These are phyloP conservation scores for Penicillium flavigenum DNA, from an alignment of 495 filamentous ascomycete genomes.

Conservation along the genomic window DNA sequence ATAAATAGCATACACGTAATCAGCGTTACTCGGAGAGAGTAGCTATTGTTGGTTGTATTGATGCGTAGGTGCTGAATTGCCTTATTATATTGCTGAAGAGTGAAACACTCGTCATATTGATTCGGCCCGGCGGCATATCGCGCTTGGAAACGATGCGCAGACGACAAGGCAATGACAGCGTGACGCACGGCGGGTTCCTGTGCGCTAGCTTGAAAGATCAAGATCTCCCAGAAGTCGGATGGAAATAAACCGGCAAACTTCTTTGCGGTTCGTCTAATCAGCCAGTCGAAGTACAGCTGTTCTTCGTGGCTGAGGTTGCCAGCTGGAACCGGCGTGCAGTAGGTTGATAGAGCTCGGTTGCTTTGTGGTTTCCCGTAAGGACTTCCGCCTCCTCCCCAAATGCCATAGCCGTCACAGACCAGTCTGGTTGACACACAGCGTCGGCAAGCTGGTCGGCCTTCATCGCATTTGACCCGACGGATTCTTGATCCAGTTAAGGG, in stretches of 20 bases:
- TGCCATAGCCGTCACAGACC: slow-evolving; percentile 57
- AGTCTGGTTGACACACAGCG: slow-evolving; percentile 56
- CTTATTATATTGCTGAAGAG: slow-evolving; percentile 28
- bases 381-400: slow-evolving; percentile 49
- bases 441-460: slow-evolving; percentile 52
- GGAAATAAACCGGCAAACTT: slow-evolving; percentile 63
- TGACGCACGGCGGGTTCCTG: slow-evolving; percentile 63
- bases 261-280: slow-evolving; percentile 54
- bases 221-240: slow-evolving; percentile 59
- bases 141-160: slow-evolving; percentile 52
- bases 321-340: slow-evolving; percentile 22
- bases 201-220: slow-evolving; percentile 58
- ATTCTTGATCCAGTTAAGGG: slow-evolving; percentile 22
- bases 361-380: slow-evolving; percentile 29
- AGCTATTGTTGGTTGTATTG: not conserved
- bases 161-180: slow-evolving; percentile 63
- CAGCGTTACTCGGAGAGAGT: slow-evolving; percentile 38
- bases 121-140: slow-evolving; percentile 4
- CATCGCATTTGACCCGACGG: slow-evolving; percentile 59
- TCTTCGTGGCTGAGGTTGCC: slow-evolving; percentile 42
- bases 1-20: slow-evolving; percentile 54
- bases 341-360: slow-evolving; percentile 20
- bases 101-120: slow-evolving; percentile 17
- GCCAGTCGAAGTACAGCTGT: slow-evolving; percentile 58
- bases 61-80: slow-evolving; percentile 19